phyloP scores from a whole-genome alignment of 140 eudicot species.

The Artemisia princeps region DNA sequence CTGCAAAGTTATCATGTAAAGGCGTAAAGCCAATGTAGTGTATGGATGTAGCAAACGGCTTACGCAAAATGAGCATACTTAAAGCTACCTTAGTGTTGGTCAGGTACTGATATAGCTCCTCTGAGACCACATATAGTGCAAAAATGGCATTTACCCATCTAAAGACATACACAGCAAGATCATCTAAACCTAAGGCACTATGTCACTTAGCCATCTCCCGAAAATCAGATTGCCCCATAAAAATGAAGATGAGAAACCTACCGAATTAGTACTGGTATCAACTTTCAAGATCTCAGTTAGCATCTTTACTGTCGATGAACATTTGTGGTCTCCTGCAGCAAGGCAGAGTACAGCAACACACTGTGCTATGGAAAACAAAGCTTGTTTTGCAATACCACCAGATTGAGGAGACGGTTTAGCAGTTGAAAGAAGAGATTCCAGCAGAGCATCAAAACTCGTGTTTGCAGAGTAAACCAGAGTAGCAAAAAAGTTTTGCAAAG shows the following conservation, averaged over 20 bases:
- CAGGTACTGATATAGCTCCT: no score
- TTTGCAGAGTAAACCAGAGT: conserved; percentile 80
- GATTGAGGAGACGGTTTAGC: conserved; percentile 80
- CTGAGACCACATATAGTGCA: background rate
- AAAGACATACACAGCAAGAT: background rate
- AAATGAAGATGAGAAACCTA: conserved; percentile 26
- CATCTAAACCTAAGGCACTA: conserved; percentile 4
- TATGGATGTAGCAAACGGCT: no score
- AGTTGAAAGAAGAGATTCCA: conserved; percentile 80
- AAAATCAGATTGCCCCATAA: conserved; percentile 7
- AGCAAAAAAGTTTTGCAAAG: conserved; percentile 75
- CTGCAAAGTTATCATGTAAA: no score
- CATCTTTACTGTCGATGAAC: conserved; percentile 84
- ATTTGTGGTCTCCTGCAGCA: conserved; percentile 85
- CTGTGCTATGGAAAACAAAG: conserved; percentile 82
- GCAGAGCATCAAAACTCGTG: conserved; percentile 71
- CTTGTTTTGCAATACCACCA: conserved; percentile 89
- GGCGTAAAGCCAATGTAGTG: no score
- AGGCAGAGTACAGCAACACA: conserved; percentile 98
- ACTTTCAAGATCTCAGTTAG: conserved; percentile 77
- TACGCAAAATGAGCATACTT: no score
- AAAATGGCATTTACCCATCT: background rate
- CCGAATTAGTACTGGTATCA: conserved; percentile 65
- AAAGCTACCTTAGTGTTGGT: no score
- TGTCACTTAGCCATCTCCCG: background rate